Evolutionary conservation across 1,139 yeast species (phyloP).

Genomic region (Hanseniaspora gamundiae): DNA sequence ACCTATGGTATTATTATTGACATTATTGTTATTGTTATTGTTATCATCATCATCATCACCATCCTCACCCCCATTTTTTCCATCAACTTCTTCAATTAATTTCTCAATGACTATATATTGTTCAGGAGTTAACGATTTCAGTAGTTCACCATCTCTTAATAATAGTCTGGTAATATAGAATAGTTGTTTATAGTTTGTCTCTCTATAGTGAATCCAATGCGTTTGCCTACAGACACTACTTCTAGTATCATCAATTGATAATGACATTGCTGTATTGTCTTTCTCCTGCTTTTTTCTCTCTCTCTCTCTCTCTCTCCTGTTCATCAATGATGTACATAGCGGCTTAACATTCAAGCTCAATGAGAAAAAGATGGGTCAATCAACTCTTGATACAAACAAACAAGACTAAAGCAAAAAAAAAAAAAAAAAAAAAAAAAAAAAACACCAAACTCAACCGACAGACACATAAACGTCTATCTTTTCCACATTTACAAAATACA

Average conservation of each 20-base stretch:
- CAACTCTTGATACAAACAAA: too few relatives aligned
- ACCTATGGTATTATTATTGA: slow-evolving; percentile 11
- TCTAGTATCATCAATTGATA: background rate
- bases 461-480: too few relatives aligned
- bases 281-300: background rate
- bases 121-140: slow-evolving; percentile 47
- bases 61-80: too few relatives aligned
- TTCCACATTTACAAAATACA: too few relatives aligned
- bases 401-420: too few relatives aligned
- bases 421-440: too few relatives aligned
- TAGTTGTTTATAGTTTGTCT: slow-evolving; percentile 4
- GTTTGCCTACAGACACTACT: background rate
- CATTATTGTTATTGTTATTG: slow-evolving; percentile 10
- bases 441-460: too few relatives aligned
- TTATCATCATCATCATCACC: slow-evolving; percentile 6
- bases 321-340: too few relatives aligned
- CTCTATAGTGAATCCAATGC: background rate
- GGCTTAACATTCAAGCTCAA: too few relatives aligned
- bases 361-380: too few relatives aligned
- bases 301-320: background rate
- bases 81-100: slow-evolving; percentile 28
- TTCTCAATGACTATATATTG: slow-evolving; percentile 43
- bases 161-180: slow-evolving; percentile 5
- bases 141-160: slow-evolving; percentile 26
- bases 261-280: background rate